Evolutionary conservation across 108 stramenopile genomes (phyloP).

Genomic region (Nitzschia palea): DNA sequence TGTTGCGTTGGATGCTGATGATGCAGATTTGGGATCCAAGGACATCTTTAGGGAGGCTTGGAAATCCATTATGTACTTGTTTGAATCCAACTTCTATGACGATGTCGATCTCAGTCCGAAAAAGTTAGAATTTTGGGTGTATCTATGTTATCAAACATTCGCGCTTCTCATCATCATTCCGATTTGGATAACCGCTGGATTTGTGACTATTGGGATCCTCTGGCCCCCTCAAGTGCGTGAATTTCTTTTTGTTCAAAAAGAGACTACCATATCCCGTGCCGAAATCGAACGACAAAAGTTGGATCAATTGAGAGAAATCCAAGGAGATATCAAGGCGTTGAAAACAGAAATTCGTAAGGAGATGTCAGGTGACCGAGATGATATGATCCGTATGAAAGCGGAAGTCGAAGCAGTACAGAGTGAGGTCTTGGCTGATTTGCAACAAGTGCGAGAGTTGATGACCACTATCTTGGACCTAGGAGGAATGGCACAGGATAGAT

Average conservation of each 20-base stretch:
- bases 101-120: slow-evolving; percentile 43
- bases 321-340: slow-evolving; percentile 54
- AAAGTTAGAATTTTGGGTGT: slow-evolving; percentile 55
- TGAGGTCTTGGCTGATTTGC: slow-evolving; percentile 73
- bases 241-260: slow-evolving; percentile 73
- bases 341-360: slow-evolving; percentile 65
- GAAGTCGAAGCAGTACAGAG: slow-evolving; percentile 72
- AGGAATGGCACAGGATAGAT: slow-evolving; percentile 24
- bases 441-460: slow-evolving; percentile 77
- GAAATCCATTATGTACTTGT: slow-evolving; percentile 60
- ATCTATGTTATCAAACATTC: slow-evolving; percentile 36
- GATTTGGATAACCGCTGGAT: slow-evolving; percentile 71
- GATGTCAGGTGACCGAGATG: slow-evolving; percentile 72
- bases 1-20: slow-evolving; percentile 2
- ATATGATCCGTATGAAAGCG: slow-evolving; percentile 57
- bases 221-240: slow-evolving; percentile 90
- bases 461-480: slow-evolving; percentile 57
- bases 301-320: slow-evolving; percentile 63
- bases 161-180: slow-evolving; percentile 62
- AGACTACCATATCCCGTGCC: slow-evolving; percentile 60
- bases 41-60: slow-evolving; percentile 41
- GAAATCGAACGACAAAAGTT: slow-evolving; percentile 69
- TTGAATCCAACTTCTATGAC: slow-evolving; percentile 65
- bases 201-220: slow-evolving; percentile 66
- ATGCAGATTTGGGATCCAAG: background rate